Base-by-base conservation (phyloP, 805 yeast species). In the Wickerhamiella australiensis region DNA sequence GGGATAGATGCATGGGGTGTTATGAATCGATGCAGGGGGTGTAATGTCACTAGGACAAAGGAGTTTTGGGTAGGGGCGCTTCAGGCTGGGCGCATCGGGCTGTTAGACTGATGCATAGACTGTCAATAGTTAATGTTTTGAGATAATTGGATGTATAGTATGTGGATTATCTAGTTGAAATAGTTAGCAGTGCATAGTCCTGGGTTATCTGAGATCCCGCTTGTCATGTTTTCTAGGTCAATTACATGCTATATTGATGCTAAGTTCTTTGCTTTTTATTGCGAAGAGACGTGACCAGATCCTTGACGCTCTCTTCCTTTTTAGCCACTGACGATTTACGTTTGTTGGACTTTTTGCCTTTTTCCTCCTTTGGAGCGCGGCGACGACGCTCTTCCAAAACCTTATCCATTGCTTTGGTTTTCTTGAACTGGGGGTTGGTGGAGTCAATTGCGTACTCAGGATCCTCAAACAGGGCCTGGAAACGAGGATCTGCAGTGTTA, bases 391-490 rank as follows among this genome's bases (percentile, higher is more conserved):
- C 95, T 42, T 77, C 72, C 68, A 92, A 66, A 50, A 92, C 76
- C 64, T 80, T 74, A 61, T 81, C 80, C 95, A 90, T 88, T 22
- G 92, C 86, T 15, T 77, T 69, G 1, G 97, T 88, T 65, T 81
- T 78, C 68, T 84, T 87, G 72, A 77, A 90, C 63, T 85, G 95
- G n/a, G 94, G 83, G 60, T 74, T 79, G 18, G 94, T 80, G 20
- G 96, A 94, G 66, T 94, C 98, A 62, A 94, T 87, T 11, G 96
- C 96, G 66, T 78, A 92, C 54, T 82, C 92, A 54, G 85, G 95
- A 54, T 78, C 80, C 59, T 86, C 86, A 61, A 81, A 85, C 55
- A 87, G 71, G 56, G 82, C 94, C 43, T 74, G 74, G 71, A 92
- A 92, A 68, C 98, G 80, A 13, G 82, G 79, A 71, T 92, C 98